These are phyloP conservation scores for Fraxinus greggii DNA, from an alignment of 305 asterid species.

Conservation along the genomic window DNA sequence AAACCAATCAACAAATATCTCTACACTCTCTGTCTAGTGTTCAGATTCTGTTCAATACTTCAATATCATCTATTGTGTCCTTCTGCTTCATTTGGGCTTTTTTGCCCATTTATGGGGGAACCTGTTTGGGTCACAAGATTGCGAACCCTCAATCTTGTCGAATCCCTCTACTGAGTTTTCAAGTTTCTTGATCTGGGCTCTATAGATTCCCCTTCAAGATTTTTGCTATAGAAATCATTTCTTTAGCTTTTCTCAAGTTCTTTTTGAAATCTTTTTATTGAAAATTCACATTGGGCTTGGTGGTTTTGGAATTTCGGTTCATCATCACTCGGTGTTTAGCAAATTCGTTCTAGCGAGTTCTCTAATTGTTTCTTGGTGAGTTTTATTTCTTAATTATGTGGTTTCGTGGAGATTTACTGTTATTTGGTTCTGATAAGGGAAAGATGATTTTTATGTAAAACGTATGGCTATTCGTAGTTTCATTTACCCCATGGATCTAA, in stretches of 20 bases:
- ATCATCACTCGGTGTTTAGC: not conserved
- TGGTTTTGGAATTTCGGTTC: constrained; percentile 9
- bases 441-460: not conserved
- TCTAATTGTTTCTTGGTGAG: constrained; percentile 28
- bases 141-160: not conserved
- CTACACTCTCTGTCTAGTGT: not conserved
- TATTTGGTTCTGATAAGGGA: not conserved
- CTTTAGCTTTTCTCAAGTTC: not conserved
- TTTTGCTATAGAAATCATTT: not conserved
- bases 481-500: constrained; percentile 26
- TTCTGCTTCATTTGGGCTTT: not conserved
- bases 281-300: constrained; percentile 14
- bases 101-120: not conserved
- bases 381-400: not conserved
- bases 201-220: not conserved
- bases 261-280: not conserved
- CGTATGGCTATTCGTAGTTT: not conserved
- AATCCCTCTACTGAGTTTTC: not conserved
- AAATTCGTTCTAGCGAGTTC: not conserved
- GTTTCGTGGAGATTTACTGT: not conserved
- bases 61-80: not conserved
- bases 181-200: constrained; percentile 27
- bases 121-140: not conserved
- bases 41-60: not conserved
- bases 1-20: constrained; percentile 22